Base-by-base conservation (phyloP, 805 yeast species). In the Candida peoriensis region DNA sequence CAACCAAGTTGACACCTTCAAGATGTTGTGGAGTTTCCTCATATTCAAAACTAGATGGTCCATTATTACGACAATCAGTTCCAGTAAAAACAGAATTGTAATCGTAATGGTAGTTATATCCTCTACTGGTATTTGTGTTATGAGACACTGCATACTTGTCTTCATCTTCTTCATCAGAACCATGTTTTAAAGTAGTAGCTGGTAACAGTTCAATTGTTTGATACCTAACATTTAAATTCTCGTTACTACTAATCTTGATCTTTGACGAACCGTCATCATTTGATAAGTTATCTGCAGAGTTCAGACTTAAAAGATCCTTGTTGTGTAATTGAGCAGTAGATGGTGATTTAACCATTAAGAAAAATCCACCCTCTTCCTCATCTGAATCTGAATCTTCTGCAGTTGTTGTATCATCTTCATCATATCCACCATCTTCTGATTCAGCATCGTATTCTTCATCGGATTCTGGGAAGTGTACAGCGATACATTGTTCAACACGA, bases 401-500 rank as follows among this genome's bases (percentile, higher is more conserved):
- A 15, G 47, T 44, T 20, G 33, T 48, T 19, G 48, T 50, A 21
- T 54, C 50, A 18, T 47, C 58, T 13, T 51, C 55, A 17, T 52
- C 60, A 9, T 27, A 34, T 7, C 17, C 23, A 6, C 31, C 32
- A 6, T 20, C 29, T 21, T 19, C 33, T 16, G 34, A 57, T 19
- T 55, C 58, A 16, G 52, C 48, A 20, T 47, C 49, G n/a, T 42
- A 44, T n/a, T 46, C 48, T 11, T 47, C 50, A 6, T 43, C 50
- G 3, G 44, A 30, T 14, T 42, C 48, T 14, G 50, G 54, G 16
- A 43, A 39, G 20, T 50, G 46, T 31, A 89, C 55, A 0, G 95
- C 89, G 42, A 85, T 78, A 59, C 98, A 93, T 59, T 93, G 99
- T 57, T 87, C 89, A 21, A 93, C 99, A 35, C 88, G 77, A 55